A percentile compares a stretch with the other conserved stretches of the same genome.
Conservation (phyloP, 176 grass and related monocot genomes). For the Thalia dealbata region DNA sequence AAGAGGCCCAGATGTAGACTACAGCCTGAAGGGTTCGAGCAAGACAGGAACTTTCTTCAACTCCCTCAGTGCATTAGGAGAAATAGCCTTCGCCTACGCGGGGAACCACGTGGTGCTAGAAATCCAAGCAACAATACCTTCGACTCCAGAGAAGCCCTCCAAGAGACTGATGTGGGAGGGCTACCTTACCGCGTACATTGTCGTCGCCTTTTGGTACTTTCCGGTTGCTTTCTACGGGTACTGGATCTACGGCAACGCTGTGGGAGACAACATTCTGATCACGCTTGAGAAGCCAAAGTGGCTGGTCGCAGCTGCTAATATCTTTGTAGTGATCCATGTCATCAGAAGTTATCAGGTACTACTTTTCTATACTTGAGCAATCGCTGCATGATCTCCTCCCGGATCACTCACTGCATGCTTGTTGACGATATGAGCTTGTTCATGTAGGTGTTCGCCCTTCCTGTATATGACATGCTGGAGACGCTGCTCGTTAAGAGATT, state of each 20-base stretch:
- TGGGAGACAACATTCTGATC: slow-evolving; percentile 3
- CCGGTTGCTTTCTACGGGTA: not conserved
- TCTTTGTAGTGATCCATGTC: slow-evolving; percentile 9
- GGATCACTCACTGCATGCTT: not conserved
- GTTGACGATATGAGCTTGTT: not conserved
- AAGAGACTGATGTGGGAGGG: slow-evolving; percentile 13
- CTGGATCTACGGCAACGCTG: slow-evolving; percentile 2
- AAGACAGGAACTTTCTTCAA: not conserved
- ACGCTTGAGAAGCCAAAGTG: slow-evolving; percentile 7
- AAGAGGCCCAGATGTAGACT: not conserved
- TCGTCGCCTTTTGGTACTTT: slow-evolving; percentile 10
- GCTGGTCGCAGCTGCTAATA: not conserved
- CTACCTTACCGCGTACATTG: not conserved
- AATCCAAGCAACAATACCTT: slow-evolving; percentile 11
- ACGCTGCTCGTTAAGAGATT: slow-evolving; percentile 2
- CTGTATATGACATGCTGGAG: slow-evolving; percentile 8
- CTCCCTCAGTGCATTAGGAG: slow-evolving; percentile 2
- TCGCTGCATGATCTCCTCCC: not conserved
- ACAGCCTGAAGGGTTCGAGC: not conserved
- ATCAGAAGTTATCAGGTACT: slow-evolving; percentile 13
- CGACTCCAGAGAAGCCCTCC: slow-evolving; percentile 7
- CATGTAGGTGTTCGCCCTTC: not conserved
- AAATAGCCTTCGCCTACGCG: not conserved
- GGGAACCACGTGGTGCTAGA: slow-evolving; percentile 11
- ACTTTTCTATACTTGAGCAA: not conserved